These are phyloP conservation scores for Hura crepitans DNA, from an alignment of 441 rosid genomes.

Conservation along the genomic window DNA sequence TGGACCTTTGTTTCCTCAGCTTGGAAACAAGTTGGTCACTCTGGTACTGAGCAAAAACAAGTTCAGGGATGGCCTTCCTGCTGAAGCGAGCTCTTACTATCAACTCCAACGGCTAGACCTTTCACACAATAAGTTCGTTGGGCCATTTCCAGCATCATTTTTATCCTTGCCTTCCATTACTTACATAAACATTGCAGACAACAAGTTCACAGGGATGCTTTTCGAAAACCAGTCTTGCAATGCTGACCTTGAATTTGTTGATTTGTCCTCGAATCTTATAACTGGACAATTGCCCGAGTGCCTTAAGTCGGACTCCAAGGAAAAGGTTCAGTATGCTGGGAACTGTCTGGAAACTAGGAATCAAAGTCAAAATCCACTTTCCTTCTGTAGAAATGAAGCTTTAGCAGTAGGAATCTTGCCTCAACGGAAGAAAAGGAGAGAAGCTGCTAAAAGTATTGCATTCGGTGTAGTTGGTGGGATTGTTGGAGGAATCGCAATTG, in stretches of 20 bases:
- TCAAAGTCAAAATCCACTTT: constrained; percentile 56
- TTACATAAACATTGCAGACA: constrained; percentile 61
- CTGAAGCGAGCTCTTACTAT: constrained; percentile 50
- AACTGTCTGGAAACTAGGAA: constrained; percentile 59
- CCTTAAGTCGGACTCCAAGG: constrained; percentile 44
- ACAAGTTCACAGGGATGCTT: constrained; percentile 83
- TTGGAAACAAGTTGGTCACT: constrained; percentile 64
- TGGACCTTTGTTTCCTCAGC: constrained; percentile 66
- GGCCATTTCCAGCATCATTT: constrained; percentile 62
- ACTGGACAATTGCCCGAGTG: constrained; percentile 72
- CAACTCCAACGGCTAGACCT: constrained; percentile 79
- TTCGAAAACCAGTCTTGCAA: constrained; percentile 69
- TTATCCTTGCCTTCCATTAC: constrained; percentile 66
- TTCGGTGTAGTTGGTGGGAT: constrained; percentile 55
- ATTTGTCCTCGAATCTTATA: constrained; percentile 79
- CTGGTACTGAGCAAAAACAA: constrained; percentile 71
- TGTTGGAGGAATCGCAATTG: constrained; percentile 47
- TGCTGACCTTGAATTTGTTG: constrained; percentile 49
- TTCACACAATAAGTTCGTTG: constrained; percentile 68
- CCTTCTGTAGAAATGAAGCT: constrained; percentile 79
- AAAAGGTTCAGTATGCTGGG: constrained; percentile 44
- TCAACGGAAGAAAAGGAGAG: constrained; percentile 34
- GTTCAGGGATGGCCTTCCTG: constrained; percentile 71
- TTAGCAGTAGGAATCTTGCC: constrained; percentile 85
- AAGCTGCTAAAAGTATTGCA: constrained; percentile 39